These are phyloP conservation scores for Melampsora larici-populina DNA, from an alignment of 1,284 basidiomycete species.

Conservation along the genomic window DNA sequence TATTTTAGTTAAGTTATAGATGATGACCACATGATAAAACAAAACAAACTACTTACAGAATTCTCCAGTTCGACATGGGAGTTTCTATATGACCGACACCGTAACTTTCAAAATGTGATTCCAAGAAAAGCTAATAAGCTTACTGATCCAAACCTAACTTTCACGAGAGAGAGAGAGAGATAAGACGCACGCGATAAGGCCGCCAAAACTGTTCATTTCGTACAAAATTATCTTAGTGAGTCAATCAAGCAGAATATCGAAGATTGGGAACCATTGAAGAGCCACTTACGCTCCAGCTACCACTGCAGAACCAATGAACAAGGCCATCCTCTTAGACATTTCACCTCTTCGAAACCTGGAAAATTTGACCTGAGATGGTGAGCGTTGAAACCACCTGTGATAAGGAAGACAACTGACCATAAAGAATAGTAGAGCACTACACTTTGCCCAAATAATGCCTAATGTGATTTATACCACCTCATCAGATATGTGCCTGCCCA, in stretches of 20 bases:
- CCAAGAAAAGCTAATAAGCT: background rate
- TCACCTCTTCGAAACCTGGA: background rate
- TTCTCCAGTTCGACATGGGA: constrained; percentile 9
- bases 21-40: no score
- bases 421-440: constrained; percentile 20
- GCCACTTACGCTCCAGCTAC: constrained; percentile 29
- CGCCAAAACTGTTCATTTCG: background rate
- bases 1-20: no score
- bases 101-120: background rate
- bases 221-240: background rate
- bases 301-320: constrained; percentile 34
- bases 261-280: background rate
- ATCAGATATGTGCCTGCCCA: background rate
- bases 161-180: no score
- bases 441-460: constrained; percentile 22
- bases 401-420: background rate
- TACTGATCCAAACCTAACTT: background rate
- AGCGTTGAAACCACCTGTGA: background rate
- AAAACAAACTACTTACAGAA: constrained; percentile 12
- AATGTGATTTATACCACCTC: background rate
- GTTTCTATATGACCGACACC: constrained; percentile 16
- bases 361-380: background rate
- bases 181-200: background rate
- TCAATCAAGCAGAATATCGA: background rate
- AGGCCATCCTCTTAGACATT: constrained; percentile 29